Base-by-base conservation (phyloP, 345 rosid genomes). In the Salix arbutifolia region DNA sequence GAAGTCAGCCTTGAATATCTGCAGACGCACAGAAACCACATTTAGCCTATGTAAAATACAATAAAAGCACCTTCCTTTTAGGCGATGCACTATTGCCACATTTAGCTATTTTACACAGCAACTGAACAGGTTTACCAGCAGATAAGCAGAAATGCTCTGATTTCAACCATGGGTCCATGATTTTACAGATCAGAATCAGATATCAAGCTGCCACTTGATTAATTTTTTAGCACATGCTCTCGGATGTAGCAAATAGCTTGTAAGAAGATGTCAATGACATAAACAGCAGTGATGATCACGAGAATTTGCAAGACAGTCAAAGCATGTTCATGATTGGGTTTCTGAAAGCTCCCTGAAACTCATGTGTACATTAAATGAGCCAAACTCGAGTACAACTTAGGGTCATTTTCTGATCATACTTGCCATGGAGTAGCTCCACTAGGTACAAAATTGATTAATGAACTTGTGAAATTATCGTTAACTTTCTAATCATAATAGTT, bases 1-100 rank as follows among this genome's bases (percentile, higher is more conserved):
- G 83, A 92, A 92, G 30, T 96, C 98, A 1, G 98, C 98, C 86
- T 91, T 96, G 78, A 86, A 87, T 85, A 96, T 94, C 98, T 96
- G 90, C 82, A 77, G 75, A 76, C 78, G 77, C 71, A 66, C n/a
- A 64, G 69, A 52, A 74, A 79, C 23, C 23, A 48, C 33, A 65
- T 69, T 37, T 53, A 40, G 64, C 69, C 52, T 28, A 67, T 9
- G 25, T 5, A 37, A 18, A 67, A 4, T 6, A 37, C 70, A 33
- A 38, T 33, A 67, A 33, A 33, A 37, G 40, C 6, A 10, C 40
- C 68, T 30, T 28, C 21, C 12, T 33, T 30, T 66, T 18, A 35
- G 46, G 40, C 21, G 19, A 18, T 66, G 21, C 40, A 66, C n/a
- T 2, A 9, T 21, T 9, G 23, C 62, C 62, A 56, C 26, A 3